phyloP scores from a whole-genome alignment of 129 eudicot genomes.

The Arctium minus region DNA sequence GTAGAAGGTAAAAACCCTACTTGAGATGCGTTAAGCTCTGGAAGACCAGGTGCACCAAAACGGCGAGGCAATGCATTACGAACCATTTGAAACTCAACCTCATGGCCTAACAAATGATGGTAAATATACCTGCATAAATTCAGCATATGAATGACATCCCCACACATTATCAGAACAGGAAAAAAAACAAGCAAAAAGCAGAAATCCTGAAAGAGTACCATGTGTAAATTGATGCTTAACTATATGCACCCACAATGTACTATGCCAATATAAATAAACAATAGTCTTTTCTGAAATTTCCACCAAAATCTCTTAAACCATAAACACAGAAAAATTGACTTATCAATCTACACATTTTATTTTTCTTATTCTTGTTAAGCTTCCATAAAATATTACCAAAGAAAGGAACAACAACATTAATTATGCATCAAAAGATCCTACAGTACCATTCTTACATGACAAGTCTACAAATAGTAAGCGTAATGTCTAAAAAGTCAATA shows the following conservation, averaged over 20 bases:
- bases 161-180: neutral
- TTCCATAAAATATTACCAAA: neutral
- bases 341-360: neutral
- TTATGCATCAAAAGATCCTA: neutral
- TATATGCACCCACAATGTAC: neutral
- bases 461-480: neutral
- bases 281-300: neutral
- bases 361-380: neutral
- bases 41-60: conserved; percentile 98
- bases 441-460: neutral
- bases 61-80: conserved; percentile 92
- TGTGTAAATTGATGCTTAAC: neutral
- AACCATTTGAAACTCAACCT: conserved; percentile 95
- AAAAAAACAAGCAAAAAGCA: neutral
- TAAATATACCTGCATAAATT: conserved; percentile 70
- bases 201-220: neutral
- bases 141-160: neutral
- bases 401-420: neutral
- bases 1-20: conserved; percentile 29
- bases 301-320: neutral
- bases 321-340: neutral
- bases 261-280: too few relatives aligned
- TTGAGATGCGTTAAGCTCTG: conserved; percentile 97
- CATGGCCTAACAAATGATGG: conserved; percentile 91
- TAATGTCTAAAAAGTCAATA: neutral